Conservation (phyloP, 495 filamentous ascomycete genomes). For the Hypoxylon fuscum region DNA sequence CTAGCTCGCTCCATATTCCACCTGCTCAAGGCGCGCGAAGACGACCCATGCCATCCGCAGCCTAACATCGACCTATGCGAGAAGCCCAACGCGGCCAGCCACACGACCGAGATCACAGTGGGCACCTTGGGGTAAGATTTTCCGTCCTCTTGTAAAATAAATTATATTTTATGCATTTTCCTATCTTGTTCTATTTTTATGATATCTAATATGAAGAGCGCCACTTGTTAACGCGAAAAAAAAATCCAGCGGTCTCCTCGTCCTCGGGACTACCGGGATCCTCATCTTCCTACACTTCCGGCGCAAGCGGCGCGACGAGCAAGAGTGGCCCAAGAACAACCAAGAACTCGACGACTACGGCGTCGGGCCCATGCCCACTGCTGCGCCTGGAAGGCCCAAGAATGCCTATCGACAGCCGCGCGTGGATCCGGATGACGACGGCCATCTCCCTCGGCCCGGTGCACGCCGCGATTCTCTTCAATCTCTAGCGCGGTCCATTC, state of each 20-base stretch:
- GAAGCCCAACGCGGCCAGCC: conserved; percentile 30
- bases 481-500: conserved; percentile 33
- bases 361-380: conserved; percentile 10
- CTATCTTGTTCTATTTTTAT: no score
- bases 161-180: background rate
- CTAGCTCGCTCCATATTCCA: conserved; percentile 30
- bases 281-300: conserved; percentile 38
- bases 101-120: conserved; percentile 29
- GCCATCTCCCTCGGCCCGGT: conserved; percentile 9
- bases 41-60: conserved; percentile 37
- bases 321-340: conserved; percentile 44
- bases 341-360: conserved; percentile 48
- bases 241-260: conserved; percentile 31
- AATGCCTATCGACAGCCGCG: conserved; percentile 27
- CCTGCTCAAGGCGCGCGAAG: conserved; percentile 19
- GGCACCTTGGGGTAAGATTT: conserved; percentile 35
- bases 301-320: conserved; percentile 30
- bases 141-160: background rate
- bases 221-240: no score
- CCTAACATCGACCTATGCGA: conserved; percentile 45
- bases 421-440: conserved; percentile 14
- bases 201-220: no score
- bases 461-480: conserved; percentile 31
- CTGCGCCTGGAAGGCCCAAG: conserved; percentile 24
- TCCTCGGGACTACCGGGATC: conserved; percentile 17